Evolutionary conservation across 129 eudicot species (phyloP).

Genomic region (Escallonia herrerae): DNA sequence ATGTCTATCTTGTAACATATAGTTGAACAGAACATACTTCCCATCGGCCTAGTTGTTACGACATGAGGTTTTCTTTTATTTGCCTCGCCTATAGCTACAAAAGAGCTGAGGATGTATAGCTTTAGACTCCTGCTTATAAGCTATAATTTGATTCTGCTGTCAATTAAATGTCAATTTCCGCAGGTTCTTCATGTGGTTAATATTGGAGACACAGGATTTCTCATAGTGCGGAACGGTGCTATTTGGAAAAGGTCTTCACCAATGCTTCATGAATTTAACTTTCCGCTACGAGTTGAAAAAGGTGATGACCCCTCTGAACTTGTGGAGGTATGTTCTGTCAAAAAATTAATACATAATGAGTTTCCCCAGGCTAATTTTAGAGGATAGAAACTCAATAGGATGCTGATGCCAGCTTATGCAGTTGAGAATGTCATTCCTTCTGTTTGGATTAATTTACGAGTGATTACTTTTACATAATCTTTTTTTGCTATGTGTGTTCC

Average conservation of each 20-base stretch:
- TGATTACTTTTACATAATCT: too few species aligned
- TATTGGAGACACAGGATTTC: constrained; percentile 84
- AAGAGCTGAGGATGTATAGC: background rate
- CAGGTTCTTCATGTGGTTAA: constrained; percentile 87
- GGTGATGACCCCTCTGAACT: constrained; percentile 58
- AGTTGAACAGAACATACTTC: too few species aligned
- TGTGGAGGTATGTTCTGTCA: constrained; percentile 47
- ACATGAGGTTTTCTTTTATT: background rate
- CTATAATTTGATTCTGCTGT: background rate
- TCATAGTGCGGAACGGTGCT: constrained; percentile 57
- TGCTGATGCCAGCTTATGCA: background rate
- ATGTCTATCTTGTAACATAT: too few species aligned
- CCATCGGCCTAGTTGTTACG: too few species aligned
- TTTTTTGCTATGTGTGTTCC: constrained; percentile 6
- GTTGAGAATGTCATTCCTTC: background rate
- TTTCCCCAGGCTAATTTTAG: too few species aligned
- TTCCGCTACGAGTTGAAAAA: constrained; percentile 49
- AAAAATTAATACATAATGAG: background rate
- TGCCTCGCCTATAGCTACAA: background rate
- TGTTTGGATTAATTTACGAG: background rate
- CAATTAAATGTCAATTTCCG: constrained; percentile 4
- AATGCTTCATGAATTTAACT: constrained; percentile 61
- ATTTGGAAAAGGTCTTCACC: constrained; percentile 66
- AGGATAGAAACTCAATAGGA: background rate
- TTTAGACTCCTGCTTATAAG: background rate